Evolutionary conservation across 139 green algal species (phyloP).

Genomic region (Pycnococcus provasolii): DNA sequence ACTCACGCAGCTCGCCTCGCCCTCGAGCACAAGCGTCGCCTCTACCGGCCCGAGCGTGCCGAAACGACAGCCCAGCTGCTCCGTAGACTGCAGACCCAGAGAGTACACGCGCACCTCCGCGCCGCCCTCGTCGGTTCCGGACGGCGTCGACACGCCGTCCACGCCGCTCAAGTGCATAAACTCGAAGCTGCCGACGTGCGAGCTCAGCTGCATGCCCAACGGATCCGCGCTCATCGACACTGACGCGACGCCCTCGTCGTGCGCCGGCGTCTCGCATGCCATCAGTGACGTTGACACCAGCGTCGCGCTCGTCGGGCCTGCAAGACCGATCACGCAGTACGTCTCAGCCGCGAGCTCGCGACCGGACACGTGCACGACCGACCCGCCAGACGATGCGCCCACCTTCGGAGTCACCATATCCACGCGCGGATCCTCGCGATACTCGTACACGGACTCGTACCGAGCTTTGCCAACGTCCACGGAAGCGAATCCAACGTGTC

Average conservation of each 20-base stretch:
- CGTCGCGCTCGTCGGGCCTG: neutral
- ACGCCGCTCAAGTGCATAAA: neutral
- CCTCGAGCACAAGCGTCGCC: neutral
- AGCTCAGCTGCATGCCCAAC: neutral
- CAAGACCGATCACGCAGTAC: neutral
- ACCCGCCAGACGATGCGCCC: neutral
- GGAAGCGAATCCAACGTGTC: neutral
- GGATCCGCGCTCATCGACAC: neutral
- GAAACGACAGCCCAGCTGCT: neutral
- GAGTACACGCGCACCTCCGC: neutral
- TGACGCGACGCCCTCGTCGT: neutral
- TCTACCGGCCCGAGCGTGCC: neutral
- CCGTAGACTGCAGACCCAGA: too few relatives aligned
- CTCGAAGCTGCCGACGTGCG: neutral
- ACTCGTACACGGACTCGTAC: neutral
- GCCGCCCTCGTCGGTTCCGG: neutral
- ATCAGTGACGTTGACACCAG: slow-evolving; percentile 2
- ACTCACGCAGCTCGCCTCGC: neutral
- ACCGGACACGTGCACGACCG: neutral
- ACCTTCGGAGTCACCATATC: neutral
- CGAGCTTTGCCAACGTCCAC: neutral
- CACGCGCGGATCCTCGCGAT: neutral
- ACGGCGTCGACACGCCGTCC: neutral
- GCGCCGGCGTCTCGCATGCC: neutral
- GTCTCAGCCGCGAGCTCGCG: neutral